Evolutionary conservation across 345 rosid genomes (phyloP), one percentile per base, ranked within the genome.

Genomic region (Mercurialis annua): DNA sequence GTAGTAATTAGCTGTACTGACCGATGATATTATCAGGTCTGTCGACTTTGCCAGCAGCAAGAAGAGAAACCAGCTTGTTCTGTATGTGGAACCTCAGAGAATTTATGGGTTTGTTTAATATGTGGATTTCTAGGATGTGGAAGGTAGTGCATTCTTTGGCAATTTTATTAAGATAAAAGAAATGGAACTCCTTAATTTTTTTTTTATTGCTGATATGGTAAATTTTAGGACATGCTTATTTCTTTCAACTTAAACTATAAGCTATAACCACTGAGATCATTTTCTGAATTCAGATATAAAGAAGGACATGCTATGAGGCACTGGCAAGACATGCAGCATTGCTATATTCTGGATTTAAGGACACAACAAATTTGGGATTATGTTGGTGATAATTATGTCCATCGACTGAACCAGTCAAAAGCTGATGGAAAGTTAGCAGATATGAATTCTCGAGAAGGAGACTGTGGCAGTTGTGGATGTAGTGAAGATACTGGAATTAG

Each of bases 341-440:
- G 88, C 68, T 94, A 94, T 71, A 91, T 96, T 64, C 87, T 94
- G 66, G 98, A 94, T 82, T 71, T 91, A 74, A 81, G 83, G 64
- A 85, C 98, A 44, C 93, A 91, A 48, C 97, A 94, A 78, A 91
- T 94, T 30, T 91, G 98, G 97, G 98, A 94, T 81, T 94, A 94
- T 72, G 96, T 87, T 74, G 98, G 99, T 64, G 99, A 94, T 77
- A 84, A 68, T 73, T 94, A 91, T 65, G 98, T 89, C 69, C 98
- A 94, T 72, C 83, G 99, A 24, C 81, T 94, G 51, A 94, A 87
- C 87, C 99, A 91, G 59, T 91, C 93, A 43, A 91, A 84, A 86
- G 78, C 81, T 72, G 95, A 94, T 73, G 96, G 84, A 24, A 91
- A 91, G 74, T 77, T 82, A 21, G 77, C 71, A 12, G 96, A 87